Base-by-base conservation (phyloP, 331 rosid genomes). In the Spiraea crenata region DNA sequence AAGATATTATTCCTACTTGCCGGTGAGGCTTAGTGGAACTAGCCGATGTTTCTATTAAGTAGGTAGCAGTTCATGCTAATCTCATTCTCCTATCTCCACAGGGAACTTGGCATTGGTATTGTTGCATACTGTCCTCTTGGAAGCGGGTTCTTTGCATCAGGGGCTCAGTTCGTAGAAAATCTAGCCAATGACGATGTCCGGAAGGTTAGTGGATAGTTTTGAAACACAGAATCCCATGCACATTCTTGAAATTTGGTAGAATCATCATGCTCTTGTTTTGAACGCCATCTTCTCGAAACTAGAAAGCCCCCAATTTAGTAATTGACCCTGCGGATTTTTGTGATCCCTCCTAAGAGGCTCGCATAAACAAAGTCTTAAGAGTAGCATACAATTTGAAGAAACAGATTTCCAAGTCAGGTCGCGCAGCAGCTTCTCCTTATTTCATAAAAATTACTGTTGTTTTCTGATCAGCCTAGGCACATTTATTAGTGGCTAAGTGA, bases 91-190 rank as follows among this genome's bases (percentile, higher is more conserved):
- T 41, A 7, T 40, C 17, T 44, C 48, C 52, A 40, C 71, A 87
- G 96, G 75, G 93, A 87, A 71, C 96, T 90, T 50, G 96, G 89
- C 62, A 87, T 90, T 67, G 91, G 93, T 60, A 90, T 90, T 64
- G 91, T 87, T 56, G 85, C 89, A 1, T 90, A 87, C 72, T 85
- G 96, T 77, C 96, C 89, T 78, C 93, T 90, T 34, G 96, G 93
- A 41, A 34, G 82, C 70, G 93, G 96, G 25, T 90, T 87, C 87
- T 79, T 87, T 6, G 74, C 91, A 10, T 76, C 81, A 1, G 91
- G 96, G 59, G 12, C 86, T 8, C 87, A 84, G 67, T 0, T 82
- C 0, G 15, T 82, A 3, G 82, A 87, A 38, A 83, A n/a, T 48
- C 65, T 87, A 10, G 0, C 70, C 10, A 10, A 50, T 4, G 55